Evolutionary conservation across 1,284 basidiomycete species (phyloP).

Genomic region (Mycena sp.): DNA sequence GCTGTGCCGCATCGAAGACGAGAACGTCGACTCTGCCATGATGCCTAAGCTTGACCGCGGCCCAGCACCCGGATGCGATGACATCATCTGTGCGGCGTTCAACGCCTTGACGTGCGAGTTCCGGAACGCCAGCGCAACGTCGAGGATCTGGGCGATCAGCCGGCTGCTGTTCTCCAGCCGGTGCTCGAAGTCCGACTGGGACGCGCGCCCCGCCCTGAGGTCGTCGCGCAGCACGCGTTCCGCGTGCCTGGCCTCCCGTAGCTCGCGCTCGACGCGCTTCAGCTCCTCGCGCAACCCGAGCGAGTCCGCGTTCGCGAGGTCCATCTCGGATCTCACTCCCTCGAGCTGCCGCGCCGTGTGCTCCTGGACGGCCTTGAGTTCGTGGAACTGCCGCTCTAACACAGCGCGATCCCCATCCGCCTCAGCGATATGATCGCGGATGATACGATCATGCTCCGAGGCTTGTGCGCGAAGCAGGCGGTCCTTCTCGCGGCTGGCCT

Average conservation of each 20-base stretch:
- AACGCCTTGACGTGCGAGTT: constrained; percentile 77
- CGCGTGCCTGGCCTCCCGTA: constrained; percentile 67
- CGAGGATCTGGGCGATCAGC: constrained; percentile 76
- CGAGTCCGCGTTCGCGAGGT: constrained; percentile 70
- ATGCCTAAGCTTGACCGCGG: constrained; percentile 47
- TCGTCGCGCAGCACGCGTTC: constrained; percentile 74
- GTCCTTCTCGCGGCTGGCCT: constrained; percentile 80
- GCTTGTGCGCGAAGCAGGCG: constrained; percentile 77
- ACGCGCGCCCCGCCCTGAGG: constrained; percentile 64
- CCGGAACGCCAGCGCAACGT: constrained; percentile 78
- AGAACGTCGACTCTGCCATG: constrained; percentile 57
- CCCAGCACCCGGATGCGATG: constrained; percentile 62
- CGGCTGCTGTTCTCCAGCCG: constrained; percentile 66
- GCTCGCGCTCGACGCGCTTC: constrained; percentile 72
- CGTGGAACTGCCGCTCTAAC: constrained; percentile 86
- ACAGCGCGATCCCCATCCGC: constrained; percentile 92
- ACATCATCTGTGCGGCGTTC: constrained; percentile 66
- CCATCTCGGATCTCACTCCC: constrained; percentile 64
- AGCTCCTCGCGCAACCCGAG: constrained; percentile 75
- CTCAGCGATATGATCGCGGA: constrained; percentile 90
- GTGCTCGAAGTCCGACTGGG: constrained; percentile 74
- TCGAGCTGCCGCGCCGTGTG: constrained; percentile 67
- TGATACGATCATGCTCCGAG: constrained; percentile 82
- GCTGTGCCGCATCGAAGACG: constrained; percentile 57
- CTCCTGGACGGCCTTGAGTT: constrained; percentile 72